Conservation (phyloP, 345 rosid species). For the Salix dunnii region DNA sequence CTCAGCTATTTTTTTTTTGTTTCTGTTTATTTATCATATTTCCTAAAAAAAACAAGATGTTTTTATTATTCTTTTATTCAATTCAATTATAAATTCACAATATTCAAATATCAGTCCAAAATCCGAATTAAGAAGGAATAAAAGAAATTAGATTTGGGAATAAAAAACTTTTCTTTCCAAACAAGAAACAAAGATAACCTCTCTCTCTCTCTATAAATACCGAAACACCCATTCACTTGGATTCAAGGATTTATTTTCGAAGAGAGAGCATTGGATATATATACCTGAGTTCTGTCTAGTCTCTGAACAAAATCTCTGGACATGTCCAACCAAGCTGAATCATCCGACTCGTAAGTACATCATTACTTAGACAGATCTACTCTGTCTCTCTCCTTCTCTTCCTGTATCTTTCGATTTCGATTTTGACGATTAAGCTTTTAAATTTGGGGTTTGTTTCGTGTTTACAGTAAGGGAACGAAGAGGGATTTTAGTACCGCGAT, state of each 20-base stretch:
- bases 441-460: neutral
- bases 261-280: constrained; percentile 39
- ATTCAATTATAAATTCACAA: too few relatives aligned
- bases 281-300: constrained; percentile 36
- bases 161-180: neutral
- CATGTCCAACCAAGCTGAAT: constrained; percentile 76
- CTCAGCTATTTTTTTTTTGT: too few relatives aligned
- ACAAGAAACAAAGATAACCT: constrained; percentile 13
- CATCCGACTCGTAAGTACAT: constrained; percentile 71
- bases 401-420: constrained; percentile 2
- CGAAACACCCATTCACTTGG: neutral
- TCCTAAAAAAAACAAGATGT: neutral
- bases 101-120: neutral
- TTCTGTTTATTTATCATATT: neutral
- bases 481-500: constrained; percentile 90
- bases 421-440: neutral
- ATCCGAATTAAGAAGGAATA: neutral
- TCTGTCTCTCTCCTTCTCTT: neutral
- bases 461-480: constrained; percentile 66
- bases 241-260: constrained; percentile 30
- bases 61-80: too few relatives aligned
- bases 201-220: neutral
- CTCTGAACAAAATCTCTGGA: neutral
- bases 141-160: neutral
- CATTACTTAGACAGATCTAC: constrained; percentile 31